Base-by-base conservation (phyloP, 1,284 basidiomycete genomes). In the Cryptococcus depauperatus region DNA sequence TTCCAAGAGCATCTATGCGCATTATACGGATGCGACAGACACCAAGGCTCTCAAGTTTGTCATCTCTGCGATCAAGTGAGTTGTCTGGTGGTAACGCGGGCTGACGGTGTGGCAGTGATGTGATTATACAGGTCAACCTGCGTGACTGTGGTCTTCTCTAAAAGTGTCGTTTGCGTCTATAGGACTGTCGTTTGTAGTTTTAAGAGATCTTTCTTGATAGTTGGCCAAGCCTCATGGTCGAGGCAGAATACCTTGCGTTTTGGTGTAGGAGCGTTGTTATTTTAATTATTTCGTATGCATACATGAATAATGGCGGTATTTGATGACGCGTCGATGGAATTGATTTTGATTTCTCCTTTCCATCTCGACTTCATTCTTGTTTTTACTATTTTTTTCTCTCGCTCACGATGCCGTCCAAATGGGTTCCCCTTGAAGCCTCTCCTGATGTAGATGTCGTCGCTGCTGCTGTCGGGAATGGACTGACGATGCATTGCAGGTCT, bases 371-470 rank as follows among this genome's bases (percentile, higher is more conserved):
- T n/a, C n/a, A n/a, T n/a, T n/a, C n/a, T n/a, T n/a, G n/a, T n/a
- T n/a, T n/a, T n/a, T n/a, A n/a, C n/a, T n/a, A n/a, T n/a, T n/a
- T n/a, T n/a, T n/a, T n/a, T n/a, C n/a, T n/a, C n/a, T n/a, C n/a
- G 10, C 28, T 11, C 41, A 44, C 5, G 5, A 62, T 62, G 59
- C 46, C 61, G 14, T 57, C 59, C 44, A 70, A 71, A 46, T 86
- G 84, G 84, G 79, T 86, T 41, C 84, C 84, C 7, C 74, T 85
- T 10, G 84, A 86, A 69, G 80, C 82, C 46, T 83, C 82, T 53
- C 83, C 84, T 47, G 79, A 85, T 48, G 83, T 83, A 59, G 52
- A 71, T 49, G 5, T 23, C 10, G 14, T 32, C 10, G 13, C 22
- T 27, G 18, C 9, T 35, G n/a, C 23, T 14, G 5, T 19, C 28